Evolutionary conservation across 805 yeast genomes (phyloP).

Genomic region (Metschnikowia bowlesiae): DNA sequence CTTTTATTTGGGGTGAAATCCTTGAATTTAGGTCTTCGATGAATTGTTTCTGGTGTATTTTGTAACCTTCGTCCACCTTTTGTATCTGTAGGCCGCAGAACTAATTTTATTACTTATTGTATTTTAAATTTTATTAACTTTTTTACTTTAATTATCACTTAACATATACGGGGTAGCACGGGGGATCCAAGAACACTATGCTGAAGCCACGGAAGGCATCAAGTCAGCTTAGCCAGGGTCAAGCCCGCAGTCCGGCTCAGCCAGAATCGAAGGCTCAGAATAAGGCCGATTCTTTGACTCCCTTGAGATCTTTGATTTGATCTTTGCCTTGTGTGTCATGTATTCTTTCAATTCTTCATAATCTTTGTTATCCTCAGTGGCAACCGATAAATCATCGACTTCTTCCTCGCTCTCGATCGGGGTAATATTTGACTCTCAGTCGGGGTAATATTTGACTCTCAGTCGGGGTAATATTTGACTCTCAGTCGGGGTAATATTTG

Average conservation of each 20-base stretch:
- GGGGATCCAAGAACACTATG: no score
- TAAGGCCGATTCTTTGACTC: neutral
- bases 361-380: neutral
- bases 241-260: no score
- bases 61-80: neutral
- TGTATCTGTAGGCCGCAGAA: neutral
- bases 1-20: neutral
- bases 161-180: no score
- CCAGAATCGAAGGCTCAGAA: no score
- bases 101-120: neutral
- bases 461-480: no score
- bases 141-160: no score
- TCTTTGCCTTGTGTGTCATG: neutral
- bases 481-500: no score
- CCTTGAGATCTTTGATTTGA: neutral
- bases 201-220: no score
- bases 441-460: no score
- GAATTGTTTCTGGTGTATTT: neutral
- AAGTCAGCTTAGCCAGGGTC: no score
- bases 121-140: neutral
- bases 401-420: no score
- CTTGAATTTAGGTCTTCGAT: neutral
- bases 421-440: no score
- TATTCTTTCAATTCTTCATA: neutral
- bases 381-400: neutral